These are phyloP conservation scores for Pleurotus tuoliensis DNA, from an alignment of 768 basidiomycete genomes.

Conservation along the genomic window DNA sequence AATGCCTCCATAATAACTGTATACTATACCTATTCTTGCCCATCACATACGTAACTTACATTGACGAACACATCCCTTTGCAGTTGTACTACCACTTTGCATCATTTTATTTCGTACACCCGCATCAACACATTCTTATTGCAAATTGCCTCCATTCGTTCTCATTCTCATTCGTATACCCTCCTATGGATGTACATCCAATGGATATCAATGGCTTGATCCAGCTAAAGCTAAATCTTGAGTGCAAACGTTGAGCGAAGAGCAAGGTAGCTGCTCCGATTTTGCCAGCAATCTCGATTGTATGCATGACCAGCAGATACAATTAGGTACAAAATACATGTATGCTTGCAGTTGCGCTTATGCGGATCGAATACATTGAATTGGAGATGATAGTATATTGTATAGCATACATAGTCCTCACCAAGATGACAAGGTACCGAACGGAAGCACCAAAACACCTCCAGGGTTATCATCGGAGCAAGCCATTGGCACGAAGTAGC, in stretches of 20 bases:
- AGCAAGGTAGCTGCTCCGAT: too few species aligned
- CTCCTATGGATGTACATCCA: too few species aligned
- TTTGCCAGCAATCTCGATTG: too few species aligned
- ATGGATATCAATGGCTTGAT: too few species aligned
- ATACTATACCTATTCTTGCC: constrained; percentile 1
- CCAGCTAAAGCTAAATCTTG: too few species aligned
- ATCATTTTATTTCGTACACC: neutral
- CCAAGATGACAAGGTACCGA: too few species aligned
- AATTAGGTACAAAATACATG: too few species aligned
- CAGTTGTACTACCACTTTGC: constrained; percentile 8
- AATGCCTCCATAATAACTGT: neutral
- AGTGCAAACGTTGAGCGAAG: too few species aligned
- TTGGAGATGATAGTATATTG: constrained; percentile 3
- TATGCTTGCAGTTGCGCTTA: neutral
- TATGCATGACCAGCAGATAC: too few species aligned
- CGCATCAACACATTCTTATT: neutral
- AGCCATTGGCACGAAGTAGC: constrained; percentile 49
- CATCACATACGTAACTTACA: neutral
- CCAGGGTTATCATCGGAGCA: constrained; percentile 30
- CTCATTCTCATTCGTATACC: neutral
- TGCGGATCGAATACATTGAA: constrained; percentile 9
- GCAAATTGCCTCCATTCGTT: neutral
- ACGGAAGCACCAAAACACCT: neutral
- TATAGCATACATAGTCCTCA: neutral
- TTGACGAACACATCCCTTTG: neutral